These are phyloP conservation scores for Pseudoscleropodium purum DNA, from an alignment of 225 moss, liverwort and hornwort genomes.

Conservation along the genomic window DNA sequence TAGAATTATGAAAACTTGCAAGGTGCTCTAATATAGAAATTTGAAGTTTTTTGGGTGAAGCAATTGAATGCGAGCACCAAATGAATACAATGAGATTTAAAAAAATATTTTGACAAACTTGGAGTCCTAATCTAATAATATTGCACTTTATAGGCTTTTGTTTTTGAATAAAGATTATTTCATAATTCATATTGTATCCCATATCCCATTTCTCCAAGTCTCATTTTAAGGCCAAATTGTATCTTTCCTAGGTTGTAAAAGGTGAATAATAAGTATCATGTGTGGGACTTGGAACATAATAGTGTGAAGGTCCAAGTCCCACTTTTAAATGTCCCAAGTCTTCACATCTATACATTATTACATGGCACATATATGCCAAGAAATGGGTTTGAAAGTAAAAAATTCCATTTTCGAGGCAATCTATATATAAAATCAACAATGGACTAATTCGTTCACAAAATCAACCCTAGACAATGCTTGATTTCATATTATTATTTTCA, in stretches of 20 bases:
- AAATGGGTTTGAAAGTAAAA: background rate
- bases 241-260: background rate
- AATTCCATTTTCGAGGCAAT: background rate
- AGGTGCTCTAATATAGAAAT: background rate
- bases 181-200: rapidly evolving
- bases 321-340: no score
- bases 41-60: background rate
- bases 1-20: background rate
- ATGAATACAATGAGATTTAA: background rate
- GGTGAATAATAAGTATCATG: background rate
- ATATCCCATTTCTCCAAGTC: background rate
- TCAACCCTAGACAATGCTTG: background rate
- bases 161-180: background rate
- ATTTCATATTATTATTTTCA: background rate
- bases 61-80: background rate
- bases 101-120: background rate
- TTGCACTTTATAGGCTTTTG: background rate
- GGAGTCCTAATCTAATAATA: background rate
- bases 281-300: background rate
- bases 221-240: background rate
- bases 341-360: background rate
- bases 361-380: background rate
- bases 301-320: no score
- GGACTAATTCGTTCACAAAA: background rate
- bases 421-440: background rate